Evolutionary conservation across 2,329 filamentous ascomycete species (phyloP).

Genomic region (Stemphylium lycopersici): DNA sequence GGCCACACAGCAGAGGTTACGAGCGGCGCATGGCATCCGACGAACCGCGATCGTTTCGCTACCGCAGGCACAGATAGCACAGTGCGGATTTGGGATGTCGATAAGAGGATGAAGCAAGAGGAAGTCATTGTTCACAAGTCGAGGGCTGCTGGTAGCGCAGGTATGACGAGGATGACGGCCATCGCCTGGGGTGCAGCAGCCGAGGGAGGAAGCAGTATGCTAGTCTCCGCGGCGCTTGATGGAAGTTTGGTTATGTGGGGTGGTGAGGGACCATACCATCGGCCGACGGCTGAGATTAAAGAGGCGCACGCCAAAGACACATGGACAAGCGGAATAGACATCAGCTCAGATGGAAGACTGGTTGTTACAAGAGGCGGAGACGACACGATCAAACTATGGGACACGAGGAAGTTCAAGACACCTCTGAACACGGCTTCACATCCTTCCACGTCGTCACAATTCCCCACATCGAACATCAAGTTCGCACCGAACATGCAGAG

Average conservation of each 20-base stretch:
- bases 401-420: conserved; percentile 92
- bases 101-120: conserved; percentile 86
- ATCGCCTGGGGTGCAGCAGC: conserved; percentile 81
- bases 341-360: conserved; percentile 88
- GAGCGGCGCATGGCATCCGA: conserved; percentile 88
- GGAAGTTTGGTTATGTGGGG: conserved; percentile 91
- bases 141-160: conserved; percentile 82
- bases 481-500: conserved; percentile 85
- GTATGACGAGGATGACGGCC: conserved; percentile 90
- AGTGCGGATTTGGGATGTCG: conserved; percentile 94
- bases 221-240: conserved; percentile 84
- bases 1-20: conserved; percentile 93
- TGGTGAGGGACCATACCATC: conserved; percentile 82
- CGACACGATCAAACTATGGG: conserved; percentile 93
- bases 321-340: conserved; percentile 91
- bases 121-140: conserved; percentile 97
- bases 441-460: conserved; percentile 81
- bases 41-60: conserved; percentile 80
- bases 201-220: conserved; percentile 77
- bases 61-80: conserved; percentile 96
- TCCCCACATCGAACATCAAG: conserved; percentile 82
- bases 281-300: conserved; percentile 81
- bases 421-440: conserved; percentile 82
- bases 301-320: conserved; percentile 82
- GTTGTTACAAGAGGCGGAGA: conserved; percentile 91